phyloP scores from a whole-genome alignment of 139 green algal genomes.

The Volvox reticuliferus region DNA sequence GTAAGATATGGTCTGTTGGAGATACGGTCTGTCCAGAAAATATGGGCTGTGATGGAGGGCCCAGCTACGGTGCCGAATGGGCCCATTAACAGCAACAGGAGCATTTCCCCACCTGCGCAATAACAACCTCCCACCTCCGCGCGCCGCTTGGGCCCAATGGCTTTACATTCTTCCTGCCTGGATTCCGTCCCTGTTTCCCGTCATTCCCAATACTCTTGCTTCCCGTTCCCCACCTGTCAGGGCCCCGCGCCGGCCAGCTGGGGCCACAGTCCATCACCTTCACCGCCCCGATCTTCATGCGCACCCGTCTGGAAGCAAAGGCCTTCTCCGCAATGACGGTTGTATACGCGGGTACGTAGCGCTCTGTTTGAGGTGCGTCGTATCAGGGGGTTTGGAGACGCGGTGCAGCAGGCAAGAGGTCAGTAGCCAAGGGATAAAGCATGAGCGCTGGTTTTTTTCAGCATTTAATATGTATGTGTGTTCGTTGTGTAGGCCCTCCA shows the following conservation, averaged over 20 bases:
- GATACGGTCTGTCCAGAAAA: not conserved
- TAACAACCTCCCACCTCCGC: too few species aligned
- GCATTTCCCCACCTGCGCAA: too few species aligned
- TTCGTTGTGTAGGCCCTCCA: too few species aligned
- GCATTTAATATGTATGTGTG: too few species aligned
- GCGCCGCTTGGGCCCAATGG: too few species aligned
- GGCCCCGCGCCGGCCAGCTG: conserved; percentile 50
- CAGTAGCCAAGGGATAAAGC: too few species aligned
- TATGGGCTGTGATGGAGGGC: not conserved
- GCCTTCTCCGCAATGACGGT: conserved; percentile 33
- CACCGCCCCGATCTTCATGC: conserved; percentile 42
- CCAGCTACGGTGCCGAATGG: not conserved
- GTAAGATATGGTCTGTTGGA: not conserved
- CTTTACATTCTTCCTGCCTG: not conserved
- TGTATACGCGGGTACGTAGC: conserved; percentile 38
- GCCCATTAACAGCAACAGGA: too few species aligned
- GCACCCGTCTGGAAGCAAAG: conserved; percentile 37
- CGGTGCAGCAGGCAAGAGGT: too few species aligned
- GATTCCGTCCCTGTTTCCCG: not conserved
- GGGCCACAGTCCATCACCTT: conserved; percentile 56
- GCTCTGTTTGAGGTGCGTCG: too few species aligned
- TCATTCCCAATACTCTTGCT: not conserved
- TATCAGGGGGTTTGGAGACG: too few species aligned
- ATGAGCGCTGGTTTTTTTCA: too few species aligned
- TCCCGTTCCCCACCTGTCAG: not conserved